Percentiles rank a stretch among this genome's conserved stretches.
These are phyloP conservation scores for Picea abies DNA, from an alignment of 83 land plant genomes.

Conservation along the genomic window DNA sequence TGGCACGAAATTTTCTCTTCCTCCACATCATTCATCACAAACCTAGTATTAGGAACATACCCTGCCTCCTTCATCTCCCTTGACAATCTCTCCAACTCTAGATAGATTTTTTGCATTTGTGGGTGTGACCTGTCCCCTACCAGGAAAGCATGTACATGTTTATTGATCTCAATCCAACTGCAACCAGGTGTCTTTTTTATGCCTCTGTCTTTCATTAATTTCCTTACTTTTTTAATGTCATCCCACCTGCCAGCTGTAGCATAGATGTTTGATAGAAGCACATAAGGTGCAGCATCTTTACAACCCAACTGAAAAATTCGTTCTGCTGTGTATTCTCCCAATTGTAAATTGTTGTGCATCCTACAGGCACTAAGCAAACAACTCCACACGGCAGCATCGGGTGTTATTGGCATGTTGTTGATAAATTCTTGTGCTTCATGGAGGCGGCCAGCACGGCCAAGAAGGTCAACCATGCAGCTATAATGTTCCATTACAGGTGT, in stretches of 20 bases:
- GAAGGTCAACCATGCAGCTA: constrained; percentile 45
- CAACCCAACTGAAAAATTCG: constrained; percentile 41
- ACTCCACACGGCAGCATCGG: constrained; percentile 51
- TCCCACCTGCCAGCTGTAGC: constrained; percentile 72
- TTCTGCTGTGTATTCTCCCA: constrained; percentile 39
- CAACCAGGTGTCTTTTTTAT: constrained; percentile 43
- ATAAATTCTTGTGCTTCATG: constrained; percentile 56
- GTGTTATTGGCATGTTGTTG: constrained; percentile 38
- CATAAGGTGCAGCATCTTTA: constrained; percentile 38
- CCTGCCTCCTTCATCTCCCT: no score
- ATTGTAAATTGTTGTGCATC: constrained; percentile 18
- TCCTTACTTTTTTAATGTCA: constrained; percentile 43
- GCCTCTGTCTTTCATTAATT: constrained; percentile 51
- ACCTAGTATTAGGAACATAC: no score
- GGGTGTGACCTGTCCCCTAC: no score
- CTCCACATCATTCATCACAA: no score
- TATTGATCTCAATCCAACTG: constrained; percentile 43
- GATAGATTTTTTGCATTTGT: no score
- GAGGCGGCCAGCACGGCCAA: constrained; percentile 41
- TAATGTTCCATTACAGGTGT: constrained; percentile 52
- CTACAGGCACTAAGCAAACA: constrained; percentile 54
- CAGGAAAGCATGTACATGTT: no score
- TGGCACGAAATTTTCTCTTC: no score
- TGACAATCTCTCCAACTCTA: no score
- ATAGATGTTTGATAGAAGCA: constrained; percentile 59